Percentiles rank a stretch among this genome's conserved stretches.
These are phyloP conservation scores for Backusella westeae DNA, from an alignment of 192 early-diverging fungal genomes.

Conservation along the genomic window DNA sequence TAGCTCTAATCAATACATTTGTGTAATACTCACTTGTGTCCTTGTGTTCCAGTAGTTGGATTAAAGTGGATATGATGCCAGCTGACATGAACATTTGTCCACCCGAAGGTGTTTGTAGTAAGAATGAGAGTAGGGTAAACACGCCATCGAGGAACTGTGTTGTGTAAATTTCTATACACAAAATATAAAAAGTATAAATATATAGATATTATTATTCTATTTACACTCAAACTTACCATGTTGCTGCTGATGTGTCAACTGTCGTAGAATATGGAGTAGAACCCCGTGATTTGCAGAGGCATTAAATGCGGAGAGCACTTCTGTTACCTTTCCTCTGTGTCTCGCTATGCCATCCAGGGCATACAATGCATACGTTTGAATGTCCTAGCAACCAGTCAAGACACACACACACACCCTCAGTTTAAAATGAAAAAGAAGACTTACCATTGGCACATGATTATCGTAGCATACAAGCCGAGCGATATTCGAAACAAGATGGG, in stretches of 20 bases:
- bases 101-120: slow-evolving; percentile 76
- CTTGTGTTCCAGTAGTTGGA: slow-evolving; percentile 66
- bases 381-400: slow-evolving; percentile 36
- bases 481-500: slow-evolving; percentile 76
- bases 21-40: slow-evolving; percentile 13
- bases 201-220: background rate
- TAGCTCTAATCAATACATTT: slow-evolving; percentile 54
- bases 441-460: slow-evolving; percentile 60
- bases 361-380: slow-evolving; percentile 82
- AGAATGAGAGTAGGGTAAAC: slow-evolving; percentile 69
- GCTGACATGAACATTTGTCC: slow-evolving; percentile 88
- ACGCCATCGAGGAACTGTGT: slow-evolving; percentile 83
- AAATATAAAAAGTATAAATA: background rate
- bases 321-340: slow-evolving; percentile 69
- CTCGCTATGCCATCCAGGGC: slow-evolving; percentile 83
- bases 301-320: slow-evolving; percentile 84
- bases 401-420: background rate
- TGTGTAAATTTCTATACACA: slow-evolving; percentile 33
- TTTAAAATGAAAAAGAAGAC: slow-evolving; percentile 12
- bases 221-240: background rate
- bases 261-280: slow-evolving; percentile 78
- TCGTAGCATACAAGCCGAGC: slow-evolving; percentile 74
- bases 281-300: slow-evolving; percentile 92
- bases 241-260: slow-evolving; percentile 45
- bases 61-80: slow-evolving; percentile 78